Evolutionary conservation across 2,329 filamentous ascomycete species (phyloP).

Genomic region (Aureobasidium sp.): DNA sequence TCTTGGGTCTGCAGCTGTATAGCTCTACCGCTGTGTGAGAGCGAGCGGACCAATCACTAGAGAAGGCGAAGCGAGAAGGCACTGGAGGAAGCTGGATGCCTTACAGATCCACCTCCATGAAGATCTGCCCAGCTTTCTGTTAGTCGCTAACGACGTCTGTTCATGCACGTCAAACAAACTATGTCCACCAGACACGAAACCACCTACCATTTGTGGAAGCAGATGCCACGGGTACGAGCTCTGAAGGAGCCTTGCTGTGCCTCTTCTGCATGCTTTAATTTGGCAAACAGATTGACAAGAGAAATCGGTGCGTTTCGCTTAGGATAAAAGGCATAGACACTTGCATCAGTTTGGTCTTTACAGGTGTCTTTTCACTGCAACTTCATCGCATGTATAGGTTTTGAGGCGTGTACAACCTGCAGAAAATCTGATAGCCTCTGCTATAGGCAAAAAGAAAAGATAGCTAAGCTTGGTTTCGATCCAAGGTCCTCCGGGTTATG

Average conservation of each 20-base stretch:
- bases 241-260: background rate
- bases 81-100: background rate
- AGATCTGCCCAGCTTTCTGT: background rate
- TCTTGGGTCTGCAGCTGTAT: background rate
- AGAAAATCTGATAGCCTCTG: background rate
- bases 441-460: background rate
- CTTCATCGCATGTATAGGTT: background rate
- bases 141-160: background rate
- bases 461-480: conserved; percentile 21
- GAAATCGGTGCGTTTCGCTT: background rate
- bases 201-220: no score
- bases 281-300: background rate
- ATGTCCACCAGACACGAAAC: no score
- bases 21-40: background rate
- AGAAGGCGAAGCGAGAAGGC: background rate
- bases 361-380: background rate
- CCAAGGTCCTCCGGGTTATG: conserved; percentile 21
- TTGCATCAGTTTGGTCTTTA: background rate
- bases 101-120: background rate
- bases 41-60: background rate
- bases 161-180: no score
- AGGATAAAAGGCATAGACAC: background rate
- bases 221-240: background rate
- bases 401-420: background rate
- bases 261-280: background rate